A percentile compares a stretch with the other conserved stretches of the same genome.
Conservation (phyloP, 495 filamentous ascomycete genomes). For the Talaromyces thailandensis region DNA sequence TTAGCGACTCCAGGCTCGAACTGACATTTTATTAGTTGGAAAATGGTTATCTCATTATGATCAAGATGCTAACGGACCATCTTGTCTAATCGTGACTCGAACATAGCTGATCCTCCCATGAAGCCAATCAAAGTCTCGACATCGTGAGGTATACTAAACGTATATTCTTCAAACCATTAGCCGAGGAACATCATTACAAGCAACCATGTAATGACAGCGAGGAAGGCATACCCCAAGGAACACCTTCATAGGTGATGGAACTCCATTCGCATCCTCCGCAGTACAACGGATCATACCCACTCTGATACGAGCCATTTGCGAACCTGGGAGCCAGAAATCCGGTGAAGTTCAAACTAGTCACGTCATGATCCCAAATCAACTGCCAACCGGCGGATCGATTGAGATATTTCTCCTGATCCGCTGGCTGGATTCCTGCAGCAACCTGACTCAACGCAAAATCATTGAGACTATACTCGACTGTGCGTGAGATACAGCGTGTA, state of each 20-base stretch:
- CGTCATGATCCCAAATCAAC: slow-evolving; percentile 51
- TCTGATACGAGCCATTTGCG: slow-evolving; percentile 7
- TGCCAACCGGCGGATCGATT: slow-evolving; percentile 53
- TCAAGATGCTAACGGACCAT: neutral
- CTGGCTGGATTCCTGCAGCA: slow-evolving; percentile 45
- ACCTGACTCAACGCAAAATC: slow-evolving; percentile 63
- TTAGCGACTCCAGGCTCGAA: slow-evolving; percentile 25
- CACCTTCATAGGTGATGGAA: slow-evolving; percentile 25
- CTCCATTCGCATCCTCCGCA: slow-evolving; percentile 60
- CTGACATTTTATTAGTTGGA: slow-evolving; percentile 10
- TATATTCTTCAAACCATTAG: neutral
- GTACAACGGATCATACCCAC: slow-evolving; percentile 48
- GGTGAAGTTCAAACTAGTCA: slow-evolving; percentile 41
- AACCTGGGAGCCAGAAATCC: slow-evolving; percentile 55
- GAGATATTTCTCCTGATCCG: slow-evolving; percentile 49
- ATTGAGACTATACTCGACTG: slow-evolving; percentile 66
- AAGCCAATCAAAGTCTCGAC: neutral
- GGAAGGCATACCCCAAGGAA: slow-evolving; percentile 23
- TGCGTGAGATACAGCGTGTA: slow-evolving; percentile 59
- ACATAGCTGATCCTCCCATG: neutral
- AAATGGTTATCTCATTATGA: neutral
- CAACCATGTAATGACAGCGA: neutral
- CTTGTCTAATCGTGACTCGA: neutral
- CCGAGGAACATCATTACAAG: neutral
- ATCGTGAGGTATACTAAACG: neutral